These are phyloP conservation scores for Fusarium scirpi DNA, from an alignment of 2,329 filamentous ascomycete species.

Conservation along the genomic window DNA sequence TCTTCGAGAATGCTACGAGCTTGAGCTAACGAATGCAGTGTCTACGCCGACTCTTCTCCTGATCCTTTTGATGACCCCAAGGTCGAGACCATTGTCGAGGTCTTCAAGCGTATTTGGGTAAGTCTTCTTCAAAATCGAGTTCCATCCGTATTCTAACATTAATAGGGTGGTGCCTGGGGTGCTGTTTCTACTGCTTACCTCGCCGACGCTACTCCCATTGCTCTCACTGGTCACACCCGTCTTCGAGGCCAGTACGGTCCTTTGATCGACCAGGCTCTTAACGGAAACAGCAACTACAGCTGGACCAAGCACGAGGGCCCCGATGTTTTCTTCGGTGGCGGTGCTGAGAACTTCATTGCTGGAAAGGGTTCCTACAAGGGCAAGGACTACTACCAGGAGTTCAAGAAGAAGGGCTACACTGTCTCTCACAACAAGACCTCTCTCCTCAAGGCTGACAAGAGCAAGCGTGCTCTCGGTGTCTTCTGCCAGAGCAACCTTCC, in stretches of 20 bases:
- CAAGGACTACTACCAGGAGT: slow-evolving; percentile 84
- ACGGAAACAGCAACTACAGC: slow-evolving; percentile 82
- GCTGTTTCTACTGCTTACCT: slow-evolving; percentile 84
- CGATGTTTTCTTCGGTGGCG: slow-evolving; percentile 85
- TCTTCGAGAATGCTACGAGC: neutral
- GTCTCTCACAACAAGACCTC: slow-evolving; percentile 80
- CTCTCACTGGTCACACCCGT: slow-evolving; percentile 78
- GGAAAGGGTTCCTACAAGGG: slow-evolving; percentile 71
- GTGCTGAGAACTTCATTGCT: slow-evolving; percentile 83
- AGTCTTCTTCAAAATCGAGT: slow-evolving; percentile 46
- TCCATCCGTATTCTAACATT: slow-evolving; percentile 22
- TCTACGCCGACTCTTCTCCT: slow-evolving; percentile 82
- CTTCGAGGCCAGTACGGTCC: slow-evolving; percentile 75
- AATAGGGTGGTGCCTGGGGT: slow-evolving; percentile 66
- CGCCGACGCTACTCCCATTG: slow-evolving; percentile 85
- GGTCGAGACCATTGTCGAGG: slow-evolving; percentile 84
- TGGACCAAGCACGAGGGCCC: slow-evolving; percentile 82
- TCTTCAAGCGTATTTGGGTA: slow-evolving; percentile 77
- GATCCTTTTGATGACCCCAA: slow-evolving; percentile 85
- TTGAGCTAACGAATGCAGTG: slow-evolving; percentile 50
- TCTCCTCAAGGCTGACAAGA: slow-evolving; percentile 68
- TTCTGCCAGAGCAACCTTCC: slow-evolving; percentile 81
- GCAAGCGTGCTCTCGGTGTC: slow-evolving; percentile 77
- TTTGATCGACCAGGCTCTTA: slow-evolving; percentile 80
- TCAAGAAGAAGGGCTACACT: slow-evolving; percentile 77